phyloP scores from a whole-genome alignment of 2,329 filamentous ascomycete genomes.

The Alternaria solani region DNA sequence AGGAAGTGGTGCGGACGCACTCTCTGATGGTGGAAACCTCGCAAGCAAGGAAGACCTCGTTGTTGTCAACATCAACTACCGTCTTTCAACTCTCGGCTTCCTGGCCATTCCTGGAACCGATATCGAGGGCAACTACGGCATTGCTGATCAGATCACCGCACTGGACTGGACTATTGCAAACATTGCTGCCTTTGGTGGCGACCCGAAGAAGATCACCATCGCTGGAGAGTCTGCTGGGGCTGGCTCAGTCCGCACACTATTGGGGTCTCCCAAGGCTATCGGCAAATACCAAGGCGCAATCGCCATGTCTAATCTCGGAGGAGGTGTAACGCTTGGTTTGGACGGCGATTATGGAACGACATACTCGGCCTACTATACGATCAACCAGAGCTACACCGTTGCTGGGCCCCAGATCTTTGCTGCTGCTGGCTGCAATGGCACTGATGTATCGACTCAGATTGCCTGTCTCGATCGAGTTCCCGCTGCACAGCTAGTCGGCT shows the following conservation, averaged over 20 bases:
- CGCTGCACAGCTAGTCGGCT: conserved; percentile 51
- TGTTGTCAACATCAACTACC: conserved; percentile 68
- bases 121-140: conserved; percentile 64
- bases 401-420: conserved; percentile 62
- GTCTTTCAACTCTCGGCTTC: conserved; percentile 66
- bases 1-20: conserved; percentile 51
- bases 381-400: conserved; percentile 60
- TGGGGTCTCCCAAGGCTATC: conserved; percentile 60
- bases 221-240: conserved; percentile 62
- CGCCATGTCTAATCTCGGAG: conserved; percentile 62
- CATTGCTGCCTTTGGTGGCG: conserved; percentile 58
- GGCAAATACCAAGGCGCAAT: conserved; percentile 59
- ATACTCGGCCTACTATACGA: conserved; percentile 67
- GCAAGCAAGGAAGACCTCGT: conserved; percentile 68
- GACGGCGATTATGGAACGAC: conserved; percentile 65
- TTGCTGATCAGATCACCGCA: conserved; percentile 61
- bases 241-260: conserved; percentile 63
- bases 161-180: conserved; percentile 59
- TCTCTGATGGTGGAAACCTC: conserved; percentile 63
- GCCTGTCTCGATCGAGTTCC: conserved; percentile 62
- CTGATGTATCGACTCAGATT: conserved; percentile 57
- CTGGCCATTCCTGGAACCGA: conserved; percentile 64
- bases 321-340: conserved; percentile 64
- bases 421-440: conserved; percentile 61
- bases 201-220: conserved; percentile 57